Base-by-base conservation (phyloP, 2,329 filamentous ascomycete species). In the Colletotrichum graminicola region DNA sequence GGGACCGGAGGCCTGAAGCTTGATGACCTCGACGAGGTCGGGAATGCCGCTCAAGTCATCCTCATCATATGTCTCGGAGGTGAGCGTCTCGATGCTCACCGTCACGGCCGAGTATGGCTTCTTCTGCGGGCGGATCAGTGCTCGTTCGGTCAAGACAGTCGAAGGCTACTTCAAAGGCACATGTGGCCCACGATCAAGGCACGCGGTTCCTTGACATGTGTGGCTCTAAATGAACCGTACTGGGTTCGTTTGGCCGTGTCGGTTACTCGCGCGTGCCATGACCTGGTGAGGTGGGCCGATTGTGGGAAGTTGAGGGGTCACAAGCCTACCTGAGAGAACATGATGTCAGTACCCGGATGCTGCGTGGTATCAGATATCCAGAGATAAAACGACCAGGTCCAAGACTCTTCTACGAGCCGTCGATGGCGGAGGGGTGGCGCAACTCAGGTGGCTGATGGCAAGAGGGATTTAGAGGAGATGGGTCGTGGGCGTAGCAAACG, bases 81-180 rank as follows among this genome's bases (percentile, higher is more conserved):
- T 98, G 76, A 98, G 88, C 71, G 92, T 92, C 82, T 98, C 96
- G 77, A 99, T 90, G 74, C 94, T 93, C 66, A 97, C 95, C 45
- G 95, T 97, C 74, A 99, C 92, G 52, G 96, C 94, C 78, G 96
- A 94, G 81, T 94, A 98, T 3, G 95, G 95, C 84, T 95, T 91
- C 85, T 91, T 73, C 72, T 74, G 43, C 14, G 7, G 36, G 18
- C 26, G 21, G 23, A 45, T 71, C 54, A 71, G 65, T 36, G 26
- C 34, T 14, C 21, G 45, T 32, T 32, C 45, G n/a, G 23, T 54
- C 34, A 32, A 41, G 34, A 32, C 47, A 52, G 14, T 12, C 5
- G n/a, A 16, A 29, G 23, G 36, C 12, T n/a, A 23, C 36, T 32
- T 12, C 18, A 12, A 18, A 47, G 5, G 5, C 45, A 52, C 34